Base-by-base conservation (phyloP, 2,329 filamentous ascomycete genomes). In the Fusarium foetens region DNA sequence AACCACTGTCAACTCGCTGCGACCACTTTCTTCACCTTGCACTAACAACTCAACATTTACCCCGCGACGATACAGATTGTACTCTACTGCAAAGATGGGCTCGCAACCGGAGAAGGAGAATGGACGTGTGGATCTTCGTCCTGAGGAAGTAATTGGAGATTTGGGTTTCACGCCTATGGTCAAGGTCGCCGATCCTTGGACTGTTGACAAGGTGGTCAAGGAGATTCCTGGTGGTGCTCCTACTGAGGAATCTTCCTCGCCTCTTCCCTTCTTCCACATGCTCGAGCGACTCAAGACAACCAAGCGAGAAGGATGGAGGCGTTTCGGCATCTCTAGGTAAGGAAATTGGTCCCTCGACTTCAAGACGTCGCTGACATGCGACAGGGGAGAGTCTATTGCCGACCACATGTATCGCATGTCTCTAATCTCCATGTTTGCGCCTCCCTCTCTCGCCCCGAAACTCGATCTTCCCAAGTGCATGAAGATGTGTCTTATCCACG, bases 391-490 rank as follows among this genome's bases (percentile, higher is more conserved):
- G 83, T 97, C 94, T 4, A 98, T 99, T 79, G 89, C 94, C 59
- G 96, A 99, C 84, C 96, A 99, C 87, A 99, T 99, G 96, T 99
- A 98, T 84, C 94, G 96, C 83, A 99, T 99, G 96, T 94, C 95
- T 54, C 89, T 99, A 75, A 94, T 99, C 81, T 94, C 94, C 72
- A 93, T 99, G 91, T 89, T 98, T 73, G 94, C 94, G 5, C 95
- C 96, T 4, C 87, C 93, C 0, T 84, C 92, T 3, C 89, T 98
- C 16, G 87, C 90, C 5, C 83, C 89, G 1, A 88, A 88, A 42
- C 86, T 98, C 78, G 92, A 98, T 80, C 87, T 97, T 42, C 83
- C 88, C 31, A 92, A 91, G 75, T 99, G 96, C 86, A 95, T 94
- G 77, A 94, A 94, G 83, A 98, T 99, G 95, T 95, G 94, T 31